Conservation (phyloP, 345 rosid genomes). For the Garcia nutans region DNA sequence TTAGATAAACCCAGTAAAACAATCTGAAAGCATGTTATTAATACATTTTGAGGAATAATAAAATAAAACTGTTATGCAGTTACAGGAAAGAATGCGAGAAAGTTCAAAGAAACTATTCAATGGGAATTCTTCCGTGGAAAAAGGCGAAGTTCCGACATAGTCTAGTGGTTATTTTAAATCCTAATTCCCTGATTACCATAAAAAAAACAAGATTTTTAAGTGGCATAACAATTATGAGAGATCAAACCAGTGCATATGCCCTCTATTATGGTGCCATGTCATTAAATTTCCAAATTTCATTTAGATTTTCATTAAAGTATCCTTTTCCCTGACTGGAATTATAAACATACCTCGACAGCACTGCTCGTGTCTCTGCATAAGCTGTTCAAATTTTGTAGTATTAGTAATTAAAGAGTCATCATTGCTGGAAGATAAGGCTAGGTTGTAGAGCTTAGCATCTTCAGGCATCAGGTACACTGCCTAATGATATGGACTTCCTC, state of each 20-base stretch:
- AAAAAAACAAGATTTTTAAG: neutral
- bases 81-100: neutral
- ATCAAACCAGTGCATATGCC: neutral
- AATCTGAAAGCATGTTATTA: neutral
- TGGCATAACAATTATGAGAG: neutral
- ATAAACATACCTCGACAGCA: constrained; percentile 62
- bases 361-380: constrained; percentile 77
- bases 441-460: too few species aligned
- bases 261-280: neutral
- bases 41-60: neutral
- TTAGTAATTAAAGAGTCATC: constrained; percentile 34
- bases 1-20: neutral
- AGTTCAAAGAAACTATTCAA: neutral
- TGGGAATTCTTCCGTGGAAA: neutral
- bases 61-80: neutral
- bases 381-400: constrained; percentile 60
- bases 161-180: constrained; percentile 5
- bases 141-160: neutral
- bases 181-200: neutral
- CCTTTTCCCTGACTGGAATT: neutral
- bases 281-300: too few species aligned
- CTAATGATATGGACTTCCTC: too few species aligned
- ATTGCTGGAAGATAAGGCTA: constrained; percentile 30
- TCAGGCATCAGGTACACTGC: too few species aligned
- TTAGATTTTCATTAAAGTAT: neutral